Evolutionary conservation across 2,329 filamentous ascomycete genomes (phyloP).

Genomic region (Bipolaris gigantea): DNA sequence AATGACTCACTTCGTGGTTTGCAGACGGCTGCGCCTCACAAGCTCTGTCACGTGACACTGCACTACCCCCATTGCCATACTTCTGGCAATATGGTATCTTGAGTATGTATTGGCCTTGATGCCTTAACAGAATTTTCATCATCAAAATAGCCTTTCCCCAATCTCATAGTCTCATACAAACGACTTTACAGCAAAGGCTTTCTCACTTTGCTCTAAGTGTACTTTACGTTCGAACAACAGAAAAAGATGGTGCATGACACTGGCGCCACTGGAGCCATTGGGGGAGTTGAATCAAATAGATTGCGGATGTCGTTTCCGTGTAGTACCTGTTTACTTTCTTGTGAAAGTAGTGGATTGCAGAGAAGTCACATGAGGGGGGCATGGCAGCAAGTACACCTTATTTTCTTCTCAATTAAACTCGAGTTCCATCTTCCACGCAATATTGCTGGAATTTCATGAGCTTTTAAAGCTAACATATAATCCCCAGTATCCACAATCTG

Average conservation of each 20-base stretch:
- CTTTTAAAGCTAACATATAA: background rate
- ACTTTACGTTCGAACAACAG: background rate
- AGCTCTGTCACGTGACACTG: background rate
- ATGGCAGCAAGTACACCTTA: conserved; percentile 3
- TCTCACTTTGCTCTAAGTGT: background rate
- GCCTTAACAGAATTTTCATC: background rate
- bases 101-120: background rate
- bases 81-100: background rate
- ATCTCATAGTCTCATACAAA: too few species aligned
- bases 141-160: too few species aligned
- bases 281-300: background rate
- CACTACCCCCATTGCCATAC: background rate
- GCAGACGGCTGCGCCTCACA: background rate
- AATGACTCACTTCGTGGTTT: conserved; percentile 3
- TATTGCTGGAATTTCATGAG: background rate
- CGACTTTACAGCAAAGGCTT: background rate
- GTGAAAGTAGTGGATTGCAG: background rate
- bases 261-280: background rate
- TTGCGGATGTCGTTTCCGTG: conserved; percentile 1
- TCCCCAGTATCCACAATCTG: background rate
- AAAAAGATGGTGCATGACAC: background rate
- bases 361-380: conserved; percentile 2
- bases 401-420: background rate
- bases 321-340: conserved; percentile 4
- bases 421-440: too few species aligned